Conservation (phyloP, 176 grass and related monocot species). For the Zoysia pacifica region DNA sequence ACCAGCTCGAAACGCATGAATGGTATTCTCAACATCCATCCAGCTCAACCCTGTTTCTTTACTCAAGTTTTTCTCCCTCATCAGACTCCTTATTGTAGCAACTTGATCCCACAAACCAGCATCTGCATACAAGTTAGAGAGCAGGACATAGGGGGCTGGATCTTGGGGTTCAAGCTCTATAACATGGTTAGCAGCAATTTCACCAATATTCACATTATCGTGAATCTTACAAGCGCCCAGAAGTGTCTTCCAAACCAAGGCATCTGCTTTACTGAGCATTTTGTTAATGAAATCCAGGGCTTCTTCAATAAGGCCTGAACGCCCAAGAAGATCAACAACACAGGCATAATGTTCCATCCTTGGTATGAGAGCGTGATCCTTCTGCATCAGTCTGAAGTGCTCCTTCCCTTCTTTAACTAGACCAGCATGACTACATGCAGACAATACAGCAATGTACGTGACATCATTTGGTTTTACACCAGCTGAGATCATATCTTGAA, state of each 20-base stretch:
- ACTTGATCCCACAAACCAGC: conserved; percentile 81
- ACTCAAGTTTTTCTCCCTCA: conserved; percentile 72
- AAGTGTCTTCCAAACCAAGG: conserved; percentile 79
- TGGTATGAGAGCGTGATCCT: conserved; percentile 54
- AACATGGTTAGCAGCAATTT: conserved; percentile 63
- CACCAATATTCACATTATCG: conserved; percentile 58
- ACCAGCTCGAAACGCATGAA: conserved; percentile 75
- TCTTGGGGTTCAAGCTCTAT: conserved; percentile 69
- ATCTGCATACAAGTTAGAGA: conserved; percentile 87
- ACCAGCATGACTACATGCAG: conserved; percentile 81
- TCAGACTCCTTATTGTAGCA: conserved; percentile 58
- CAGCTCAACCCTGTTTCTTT: conserved; percentile 92
- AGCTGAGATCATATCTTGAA: conserved; percentile 55
- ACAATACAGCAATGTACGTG: conserved; percentile 83
- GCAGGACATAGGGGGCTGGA: conserved; percentile 79
- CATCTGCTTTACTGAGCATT: conserved; percentile 67
- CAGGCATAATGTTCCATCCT: conserved; percentile 94
- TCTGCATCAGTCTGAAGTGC: conserved; percentile 73
- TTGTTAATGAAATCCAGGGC: conserved; percentile 67
- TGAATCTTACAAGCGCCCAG: conserved; percentile 67
- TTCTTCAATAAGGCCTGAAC: conserved; percentile 63
- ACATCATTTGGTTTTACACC: conserved; percentile 76
- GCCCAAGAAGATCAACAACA: conserved; percentile 78
- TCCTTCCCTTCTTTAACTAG: conserved; percentile 72
- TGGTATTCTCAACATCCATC: conserved; percentile 72